Percentiles rank a stretch among this genome's conserved stretches.
phyloP scores from a whole-genome alignment of 2,329 filamentous ascomycete genomes.

The Aureobasidium pullulans region DNA sequence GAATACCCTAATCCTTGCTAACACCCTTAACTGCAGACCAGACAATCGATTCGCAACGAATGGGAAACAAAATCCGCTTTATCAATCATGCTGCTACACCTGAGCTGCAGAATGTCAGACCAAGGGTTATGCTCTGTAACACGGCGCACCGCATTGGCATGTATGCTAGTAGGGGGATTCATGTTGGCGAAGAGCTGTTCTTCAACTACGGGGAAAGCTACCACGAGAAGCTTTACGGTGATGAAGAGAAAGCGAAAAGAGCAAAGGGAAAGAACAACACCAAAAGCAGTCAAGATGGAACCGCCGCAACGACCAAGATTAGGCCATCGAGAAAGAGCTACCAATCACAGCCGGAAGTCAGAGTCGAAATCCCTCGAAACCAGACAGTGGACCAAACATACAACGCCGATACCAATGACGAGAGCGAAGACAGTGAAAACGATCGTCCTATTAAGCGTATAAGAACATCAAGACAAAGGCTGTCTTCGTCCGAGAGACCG shows the following conservation, averaged over 20 bases:
- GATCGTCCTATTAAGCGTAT: not conserved
- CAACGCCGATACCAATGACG: not conserved
- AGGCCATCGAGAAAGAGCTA: not conserved
- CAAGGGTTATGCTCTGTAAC: slow-evolving; percentile 64
- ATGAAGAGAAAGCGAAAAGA: slow-evolving; percentile 2
- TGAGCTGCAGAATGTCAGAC: slow-evolving; percentile 52
- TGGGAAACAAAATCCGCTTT: slow-evolving; percentile 74
- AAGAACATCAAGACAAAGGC: not conserved
- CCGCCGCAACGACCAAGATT: not conserved
- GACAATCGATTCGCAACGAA: slow-evolving; percentile 63
- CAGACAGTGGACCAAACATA: not conserved
- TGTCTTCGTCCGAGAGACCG: not conserved
- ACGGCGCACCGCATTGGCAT: slow-evolving; percentile 69
- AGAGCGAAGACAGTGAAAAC: not conserved
- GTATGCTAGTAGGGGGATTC: slow-evolving; percentile 58
- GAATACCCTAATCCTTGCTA: not conserved
- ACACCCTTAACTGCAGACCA: slow-evolving; percentile 29
- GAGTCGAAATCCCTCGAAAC: not conserved
- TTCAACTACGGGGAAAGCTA: slow-evolving; percentile 61
- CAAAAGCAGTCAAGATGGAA: too few relatives aligned
- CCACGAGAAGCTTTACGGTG: slow-evolving; percentile 10
- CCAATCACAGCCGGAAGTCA: not conserved
- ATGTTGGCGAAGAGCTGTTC: slow-evolving; percentile 67
- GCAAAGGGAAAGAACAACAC: not conserved
- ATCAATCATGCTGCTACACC: slow-evolving; percentile 62